Conservation (phyloP, 2,329 filamentous ascomycete species). For the Nannizziopsis barbatae region DNA sequence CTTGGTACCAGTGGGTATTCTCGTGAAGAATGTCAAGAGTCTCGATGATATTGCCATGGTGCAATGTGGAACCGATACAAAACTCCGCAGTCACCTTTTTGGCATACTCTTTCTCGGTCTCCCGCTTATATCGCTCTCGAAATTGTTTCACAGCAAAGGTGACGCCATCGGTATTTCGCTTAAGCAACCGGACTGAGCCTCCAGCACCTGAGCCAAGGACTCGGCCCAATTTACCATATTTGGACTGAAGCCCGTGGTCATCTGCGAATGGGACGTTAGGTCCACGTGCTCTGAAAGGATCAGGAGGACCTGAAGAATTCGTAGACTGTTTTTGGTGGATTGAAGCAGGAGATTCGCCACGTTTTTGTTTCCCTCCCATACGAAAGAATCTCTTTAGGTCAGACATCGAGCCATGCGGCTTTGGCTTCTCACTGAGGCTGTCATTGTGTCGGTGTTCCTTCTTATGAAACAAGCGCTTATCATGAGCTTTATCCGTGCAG, state of each 20-base stretch:
- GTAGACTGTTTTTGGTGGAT: constrained; percentile 43
- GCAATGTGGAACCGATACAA: constrained; percentile 90
- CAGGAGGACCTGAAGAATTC: constrained; percentile 42
- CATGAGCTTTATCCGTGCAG: constrained; percentile 34
- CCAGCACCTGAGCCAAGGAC: constrained; percentile 89
- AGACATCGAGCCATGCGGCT: constrained; percentile 71
- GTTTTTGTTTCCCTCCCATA: constrained; percentile 55
- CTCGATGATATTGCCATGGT: constrained; percentile 97
- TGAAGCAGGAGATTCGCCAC: constrained; percentile 51
- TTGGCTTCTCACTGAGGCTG: constrained; percentile 38
- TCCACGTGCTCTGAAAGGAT: constrained; percentile 42
- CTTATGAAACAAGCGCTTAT: constrained; percentile 45
- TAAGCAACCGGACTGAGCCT: constrained; percentile 88
- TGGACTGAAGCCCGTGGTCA: constrained; percentile 78
- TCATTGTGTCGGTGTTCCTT: constrained; percentile 44
- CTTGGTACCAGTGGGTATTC: constrained; percentile 89
- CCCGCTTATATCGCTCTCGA: constrained; percentile 78
- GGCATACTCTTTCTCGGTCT: constrained; percentile 87
- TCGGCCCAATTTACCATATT: constrained; percentile 91
- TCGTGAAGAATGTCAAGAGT: constrained; percentile 94
- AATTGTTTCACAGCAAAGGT: constrained; percentile 99
- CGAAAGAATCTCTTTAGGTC: constrained; percentile 95
- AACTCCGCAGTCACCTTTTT: constrained; percentile 98
- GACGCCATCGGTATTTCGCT: constrained; percentile 78
- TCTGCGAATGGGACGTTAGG: constrained; percentile 72